Base-by-base conservation (phyloP, 768 basidiomycete species). In the Phanerochaete sordida region DNA sequence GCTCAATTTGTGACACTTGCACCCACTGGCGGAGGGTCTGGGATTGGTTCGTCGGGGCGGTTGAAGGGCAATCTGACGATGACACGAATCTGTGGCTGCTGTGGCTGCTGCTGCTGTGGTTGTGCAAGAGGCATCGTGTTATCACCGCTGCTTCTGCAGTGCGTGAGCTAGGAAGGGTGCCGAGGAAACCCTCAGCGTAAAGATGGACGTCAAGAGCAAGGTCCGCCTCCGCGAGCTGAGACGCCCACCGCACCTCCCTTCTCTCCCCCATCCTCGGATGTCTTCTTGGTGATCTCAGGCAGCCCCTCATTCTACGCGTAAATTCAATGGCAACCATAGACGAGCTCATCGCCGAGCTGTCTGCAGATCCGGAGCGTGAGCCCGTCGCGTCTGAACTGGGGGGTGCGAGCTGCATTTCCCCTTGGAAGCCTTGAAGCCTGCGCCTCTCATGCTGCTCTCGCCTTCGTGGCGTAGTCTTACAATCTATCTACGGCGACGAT, bases 61-160 rank as follows among this genome's bases (percentile, higher is more conserved):
- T 91, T 85, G 71, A 83, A 88, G 2, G 92, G 92, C 15, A 94
- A 75, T 56, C 90, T 81, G 43, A 94, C 86, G 30, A 94, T 85
- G 24, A 94, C 86, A 50, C 92, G 86, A 23, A 72, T 52, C 31
- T 64, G 30, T 8, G 62, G 64, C 15, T 64, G 65, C 50, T 30
- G 33, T 35, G 1, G 53, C 12, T 52, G 45, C 53, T 44, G 31
- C 19, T 48, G 28, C 31, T 58, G 21, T 23, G 16, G 15, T n/a
- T 26, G 57, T 11, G 23, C n/a, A 21, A 47, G 3, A 19, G 19
- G 44, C 11, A 48, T 28, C 3, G 30, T 52, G 7, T 50, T 16
- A n/a, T n/a, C n/a, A n/a, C n/a, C n/a, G n/a, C n/a, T 16, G 12
- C 24, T 15, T 7, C 27, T 24, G 27, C 7, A 5, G 7, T 19